Conservation (phyloP, 2,329 filamentous ascomycete genomes). For the Xylaria sp. region DNA sequence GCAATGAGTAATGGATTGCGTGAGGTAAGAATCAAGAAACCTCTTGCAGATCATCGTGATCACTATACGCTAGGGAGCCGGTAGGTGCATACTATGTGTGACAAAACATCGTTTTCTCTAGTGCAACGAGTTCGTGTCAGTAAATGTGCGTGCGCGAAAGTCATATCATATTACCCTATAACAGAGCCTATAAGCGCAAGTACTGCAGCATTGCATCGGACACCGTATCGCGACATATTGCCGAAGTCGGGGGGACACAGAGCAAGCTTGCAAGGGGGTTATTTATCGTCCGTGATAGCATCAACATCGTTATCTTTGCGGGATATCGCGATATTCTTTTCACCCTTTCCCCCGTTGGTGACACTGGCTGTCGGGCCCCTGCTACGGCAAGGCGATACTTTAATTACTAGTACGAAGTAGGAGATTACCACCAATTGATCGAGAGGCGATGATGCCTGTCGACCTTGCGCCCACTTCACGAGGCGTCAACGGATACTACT, state of each 20-base stretch:
- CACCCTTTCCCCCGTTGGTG: neutral
- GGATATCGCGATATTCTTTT: neutral
- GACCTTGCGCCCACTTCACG: conserved; percentile 20
- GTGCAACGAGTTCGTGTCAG: neutral
- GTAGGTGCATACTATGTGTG: neutral
- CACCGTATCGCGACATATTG: neutral
- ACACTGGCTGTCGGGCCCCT: neutral
- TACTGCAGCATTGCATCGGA: conserved; percentile 8
- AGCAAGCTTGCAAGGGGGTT: neutral
- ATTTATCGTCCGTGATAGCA: neutral
- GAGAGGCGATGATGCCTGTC: neutral
- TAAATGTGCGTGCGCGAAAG: neutral
- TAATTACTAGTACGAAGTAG: too few species aligned
- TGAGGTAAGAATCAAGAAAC: neutral
- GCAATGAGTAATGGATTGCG: neutral
- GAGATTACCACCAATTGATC: neutral
- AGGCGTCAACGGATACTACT: neutral
- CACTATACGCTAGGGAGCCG: too few species aligned
- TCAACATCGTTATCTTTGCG: neutral
- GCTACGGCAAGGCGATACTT: neutral
- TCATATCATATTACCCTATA: neutral
- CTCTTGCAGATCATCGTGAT: neutral
- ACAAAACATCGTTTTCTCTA: conserved; percentile 4
- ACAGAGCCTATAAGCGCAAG: neutral
- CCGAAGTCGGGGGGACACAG: neutral